phyloP scores from a whole-genome alignment of 2,329 filamentous ascomycete genomes.

The Clonostachys byssicola region DNA sequence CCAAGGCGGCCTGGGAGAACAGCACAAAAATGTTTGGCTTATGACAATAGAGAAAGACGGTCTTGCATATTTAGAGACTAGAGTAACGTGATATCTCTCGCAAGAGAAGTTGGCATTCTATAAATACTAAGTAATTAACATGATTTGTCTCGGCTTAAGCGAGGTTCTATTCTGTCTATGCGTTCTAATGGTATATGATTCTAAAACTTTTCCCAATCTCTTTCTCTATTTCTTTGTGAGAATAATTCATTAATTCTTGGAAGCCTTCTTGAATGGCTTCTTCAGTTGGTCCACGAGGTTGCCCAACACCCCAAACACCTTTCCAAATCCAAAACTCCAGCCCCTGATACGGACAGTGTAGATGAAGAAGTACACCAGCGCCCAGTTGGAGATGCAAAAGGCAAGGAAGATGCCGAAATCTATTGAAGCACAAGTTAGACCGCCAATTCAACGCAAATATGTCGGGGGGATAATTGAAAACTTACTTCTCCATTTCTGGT shows the following conservation, averaged over 20 bases:
- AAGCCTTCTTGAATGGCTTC: constrained; percentile 2
- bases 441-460: not conserved
- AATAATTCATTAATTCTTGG: no score
- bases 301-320: constrained; percentile 35
- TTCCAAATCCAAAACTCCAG: constrained; percentile 66
- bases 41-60: no score
- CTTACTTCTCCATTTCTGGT: constrained; percentile 63
- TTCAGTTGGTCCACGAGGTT: constrained; percentile 3
- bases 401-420: constrained; percentile 68
- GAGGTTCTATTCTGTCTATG: no score
- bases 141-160: no score
- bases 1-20: constrained; percentile 27
- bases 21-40: constrained; percentile 18
- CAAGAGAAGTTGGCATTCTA: no score
- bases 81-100: no score
- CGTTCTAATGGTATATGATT: no score
- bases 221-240: no score
- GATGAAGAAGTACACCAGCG: constrained; percentile 72
- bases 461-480: not conserved
- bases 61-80: no score
- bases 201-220: no score
- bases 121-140: no score
- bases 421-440: constrained; percentile 7
- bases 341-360: constrained; percentile 67
- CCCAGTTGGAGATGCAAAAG: constrained; percentile 68